Percentiles rank a stretch among this genome's conserved stretches.
phyloP scores from a whole-genome alignment of 306 rosid genomes.

The Quercus berberidifolia region DNA sequence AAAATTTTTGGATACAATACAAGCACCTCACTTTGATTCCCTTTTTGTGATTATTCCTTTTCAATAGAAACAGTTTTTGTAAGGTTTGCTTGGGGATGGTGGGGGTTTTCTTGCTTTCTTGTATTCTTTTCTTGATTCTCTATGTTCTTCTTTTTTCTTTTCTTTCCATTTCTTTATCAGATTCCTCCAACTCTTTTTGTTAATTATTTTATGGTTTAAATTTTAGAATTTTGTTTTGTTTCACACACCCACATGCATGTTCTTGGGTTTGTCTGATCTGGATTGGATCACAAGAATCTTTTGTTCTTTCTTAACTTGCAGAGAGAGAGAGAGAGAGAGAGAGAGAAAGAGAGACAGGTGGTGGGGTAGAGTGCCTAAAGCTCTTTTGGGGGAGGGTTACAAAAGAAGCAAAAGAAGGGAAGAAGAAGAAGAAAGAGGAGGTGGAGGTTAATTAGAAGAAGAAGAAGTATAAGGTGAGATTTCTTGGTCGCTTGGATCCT shows the following conservation, averaged over 20 bases:
- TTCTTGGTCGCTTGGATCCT: constrained; percentile 41
- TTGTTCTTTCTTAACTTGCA: constrained; percentile 52
- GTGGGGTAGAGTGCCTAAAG: constrained; percentile 45
- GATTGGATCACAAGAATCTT: constrained; percentile 89
- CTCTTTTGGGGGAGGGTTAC: constrained; percentile 32
- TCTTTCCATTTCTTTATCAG: constrained; percentile 4
- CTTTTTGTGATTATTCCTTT: constrained; percentile 31
- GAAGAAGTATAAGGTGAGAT: constrained; percentile 59
- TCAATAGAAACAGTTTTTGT: constrained; percentile 32
- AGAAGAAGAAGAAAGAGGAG: constrained; percentile 43
- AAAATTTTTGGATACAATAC: background rate
- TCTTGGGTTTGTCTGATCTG: constrained; percentile 91
- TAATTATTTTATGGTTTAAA: background rate
- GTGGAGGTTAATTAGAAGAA: constrained; percentile 23
- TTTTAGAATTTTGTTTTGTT: constrained; percentile 38
- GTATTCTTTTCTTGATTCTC: constrained; percentile 51
- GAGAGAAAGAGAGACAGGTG: constrained; percentile 16
- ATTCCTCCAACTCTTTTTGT: constrained; percentile 19
- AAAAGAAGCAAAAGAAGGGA: constrained; percentile 32
- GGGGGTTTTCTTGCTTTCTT: constrained; percentile 58
- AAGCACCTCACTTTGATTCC: constrained; percentile 22
- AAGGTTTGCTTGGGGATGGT: constrained; percentile 43
- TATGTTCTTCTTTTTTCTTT: constrained; percentile 7
- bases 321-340: constrained; percentile 15
- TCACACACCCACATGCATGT: constrained; percentile 73